These are phyloP conservation scores for Diaporthe destruens DNA, from an alignment of 2,329 filamentous ascomycete species.

Conservation along the genomic window DNA sequence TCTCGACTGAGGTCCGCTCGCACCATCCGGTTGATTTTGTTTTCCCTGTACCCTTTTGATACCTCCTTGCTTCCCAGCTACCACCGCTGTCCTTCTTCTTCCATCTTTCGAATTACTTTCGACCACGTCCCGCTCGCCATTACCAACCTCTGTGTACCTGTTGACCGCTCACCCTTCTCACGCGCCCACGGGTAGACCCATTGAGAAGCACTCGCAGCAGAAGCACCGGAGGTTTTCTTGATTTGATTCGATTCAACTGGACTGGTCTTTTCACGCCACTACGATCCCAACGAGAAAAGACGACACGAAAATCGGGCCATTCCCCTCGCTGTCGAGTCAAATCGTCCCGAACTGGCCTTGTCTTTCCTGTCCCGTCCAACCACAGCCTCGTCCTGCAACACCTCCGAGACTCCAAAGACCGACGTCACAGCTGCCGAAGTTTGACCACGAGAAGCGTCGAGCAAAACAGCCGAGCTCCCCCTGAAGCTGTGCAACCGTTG, in stretches of 20 bases:
- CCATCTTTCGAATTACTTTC: background rate
- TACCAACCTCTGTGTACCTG: background rate
- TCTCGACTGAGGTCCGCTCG: constrained; percentile 14
- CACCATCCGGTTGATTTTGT: background rate
- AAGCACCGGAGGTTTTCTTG: background rate
- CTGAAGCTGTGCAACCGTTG: constrained; percentile 24
- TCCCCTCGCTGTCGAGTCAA: background rate
- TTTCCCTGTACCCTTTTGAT: background rate
- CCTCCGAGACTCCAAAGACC: background rate
- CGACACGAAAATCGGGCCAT: constrained; percentile 26
- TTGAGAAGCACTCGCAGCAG: background rate
- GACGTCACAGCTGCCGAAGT: background rate
- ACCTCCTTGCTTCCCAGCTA: background rate
- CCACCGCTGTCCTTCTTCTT: background rate
- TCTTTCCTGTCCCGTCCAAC: background rate
- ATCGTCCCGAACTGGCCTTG: background rate
- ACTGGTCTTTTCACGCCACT: constrained; percentile 14
- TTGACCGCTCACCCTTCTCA: background rate
- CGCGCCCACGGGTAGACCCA: background rate
- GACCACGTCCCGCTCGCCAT: background rate
- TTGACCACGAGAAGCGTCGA: background rate
- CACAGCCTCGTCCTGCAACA: too few species aligned
- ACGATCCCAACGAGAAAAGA: constrained; percentile 30
- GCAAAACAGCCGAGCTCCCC: background rate
- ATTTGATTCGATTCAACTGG: background rate